Percentiles rank a stretch among this genome's conserved stretches.
phyloP scores from a whole-genome alignment of 495 filamentous ascomycete species.

The Sphaerosporella brunnea region DNA sequence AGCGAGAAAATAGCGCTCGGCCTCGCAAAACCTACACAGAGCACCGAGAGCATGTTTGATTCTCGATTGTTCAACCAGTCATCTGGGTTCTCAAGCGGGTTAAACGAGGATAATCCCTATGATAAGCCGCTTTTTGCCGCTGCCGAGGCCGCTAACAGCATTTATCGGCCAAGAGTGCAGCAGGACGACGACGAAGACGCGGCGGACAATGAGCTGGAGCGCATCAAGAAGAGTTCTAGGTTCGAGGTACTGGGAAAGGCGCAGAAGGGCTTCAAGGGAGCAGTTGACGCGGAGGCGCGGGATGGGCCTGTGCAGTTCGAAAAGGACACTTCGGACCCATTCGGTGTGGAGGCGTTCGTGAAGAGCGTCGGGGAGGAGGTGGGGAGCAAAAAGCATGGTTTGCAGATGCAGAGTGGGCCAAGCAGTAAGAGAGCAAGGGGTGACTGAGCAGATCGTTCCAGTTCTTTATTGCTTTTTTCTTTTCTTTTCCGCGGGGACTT shows the following conservation, averaged over 20 bases:
- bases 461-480: neutral
- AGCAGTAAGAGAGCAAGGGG: conserved; percentile 4
- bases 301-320: conserved; percentile 97
- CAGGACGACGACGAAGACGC: conserved; percentile 54
- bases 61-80: conserved; percentile 88
- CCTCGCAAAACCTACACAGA: conserved; percentile 82
- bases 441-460: neutral
- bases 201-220: conserved; percentile 64
- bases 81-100: conserved; percentile 69
- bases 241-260: conserved; percentile 44
- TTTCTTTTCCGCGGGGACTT: neutral
- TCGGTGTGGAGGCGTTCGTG: conserved; percentile 86
- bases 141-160: conserved; percentile 85
- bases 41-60: conserved; percentile 87
- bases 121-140: conserved; percentile 95
- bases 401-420: conserved; percentile 33
- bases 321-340: conserved; percentile 71
- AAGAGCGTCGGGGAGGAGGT: conserved; percentile 35
- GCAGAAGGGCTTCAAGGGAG: conserved; percentile 59
- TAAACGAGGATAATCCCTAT: conserved; percentile 96
- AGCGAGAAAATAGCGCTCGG: conserved; percentile 94
- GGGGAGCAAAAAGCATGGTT: conserved; percentile 64
- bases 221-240: conserved; percentile 62
- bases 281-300: conserved; percentile 66
- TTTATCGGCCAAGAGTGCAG: conserved; percentile 67